Evolutionary conservation across 2,329 filamentous ascomycete species (phyloP).

Genomic region (Raffaelea arxii): DNA sequence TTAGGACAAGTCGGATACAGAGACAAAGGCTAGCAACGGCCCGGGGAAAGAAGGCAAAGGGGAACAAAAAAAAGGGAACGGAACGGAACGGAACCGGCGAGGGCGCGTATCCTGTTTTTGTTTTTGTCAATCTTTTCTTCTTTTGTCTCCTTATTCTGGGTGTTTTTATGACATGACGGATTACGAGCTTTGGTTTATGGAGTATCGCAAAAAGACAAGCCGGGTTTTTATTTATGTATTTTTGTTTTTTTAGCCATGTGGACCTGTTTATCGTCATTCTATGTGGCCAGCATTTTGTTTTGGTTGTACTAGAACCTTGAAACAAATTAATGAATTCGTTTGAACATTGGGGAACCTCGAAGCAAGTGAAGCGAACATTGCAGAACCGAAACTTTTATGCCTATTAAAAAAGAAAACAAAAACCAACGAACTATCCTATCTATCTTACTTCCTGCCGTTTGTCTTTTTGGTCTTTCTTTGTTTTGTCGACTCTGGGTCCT

Average conservation of each 20-base stretch:
- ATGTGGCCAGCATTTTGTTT: too few relatives aligned
- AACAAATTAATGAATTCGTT: too few relatives aligned
- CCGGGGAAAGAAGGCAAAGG: too few relatives aligned
- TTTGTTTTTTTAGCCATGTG: slow-evolving; percentile 1
- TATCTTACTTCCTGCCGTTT: neutral
- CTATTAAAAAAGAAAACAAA: neutral
- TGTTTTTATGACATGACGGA: slow-evolving; percentile 8
- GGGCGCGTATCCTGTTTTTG: neutral
- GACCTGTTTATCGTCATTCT: neutral
- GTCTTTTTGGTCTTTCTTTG: neutral
- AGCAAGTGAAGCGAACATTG: too few relatives aligned
- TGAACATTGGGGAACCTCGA: too few relatives aligned
- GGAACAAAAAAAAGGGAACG: too few relatives aligned
- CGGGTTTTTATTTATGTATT: neutral
- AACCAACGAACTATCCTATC: neutral
- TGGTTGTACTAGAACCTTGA: too few relatives aligned
- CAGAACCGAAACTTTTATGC: too few relatives aligned
- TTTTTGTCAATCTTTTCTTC: slow-evolving; percentile 2
- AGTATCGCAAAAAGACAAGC: slow-evolving; percentile 1
- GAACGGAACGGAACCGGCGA: too few relatives aligned
- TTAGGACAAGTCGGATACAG: too few relatives aligned
- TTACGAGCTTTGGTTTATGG: slow-evolving; percentile 13
- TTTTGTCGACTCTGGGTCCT: slow-evolving; percentile 1
- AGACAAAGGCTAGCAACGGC: too few relatives aligned
- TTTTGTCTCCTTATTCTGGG: too few relatives aligned